Evolutionary conservation across 257 asterid genomes (phyloP).

Genomic region (Solanum peruvianum): DNA sequence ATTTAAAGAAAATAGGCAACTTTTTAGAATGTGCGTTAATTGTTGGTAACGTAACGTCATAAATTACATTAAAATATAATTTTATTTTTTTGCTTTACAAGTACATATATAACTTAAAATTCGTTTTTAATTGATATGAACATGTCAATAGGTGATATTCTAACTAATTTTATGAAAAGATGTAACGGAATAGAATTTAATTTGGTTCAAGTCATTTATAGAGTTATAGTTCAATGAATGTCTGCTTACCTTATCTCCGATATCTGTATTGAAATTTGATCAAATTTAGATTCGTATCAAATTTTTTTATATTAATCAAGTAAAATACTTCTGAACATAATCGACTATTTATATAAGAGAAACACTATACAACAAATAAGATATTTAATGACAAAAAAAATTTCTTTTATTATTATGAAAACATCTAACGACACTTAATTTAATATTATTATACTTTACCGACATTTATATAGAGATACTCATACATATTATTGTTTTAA

Average conservation of each 20-base stretch:
- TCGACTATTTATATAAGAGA: too few species aligned
- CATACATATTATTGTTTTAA: background rate
- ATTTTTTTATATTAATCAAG: too few species aligned
- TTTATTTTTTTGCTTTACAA: background rate
- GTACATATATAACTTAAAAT: background rate
- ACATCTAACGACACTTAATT: too few species aligned
- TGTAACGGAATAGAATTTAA: background rate
- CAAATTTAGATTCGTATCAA: too few species aligned
- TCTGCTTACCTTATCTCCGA: background rate
- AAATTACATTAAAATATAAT: background rate
- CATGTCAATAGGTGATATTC: background rate
- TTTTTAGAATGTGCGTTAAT: background rate
- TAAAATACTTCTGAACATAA: too few species aligned
- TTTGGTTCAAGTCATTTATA: background rate
- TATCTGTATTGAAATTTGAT: too few species aligned
- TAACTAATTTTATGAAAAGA: background rate
- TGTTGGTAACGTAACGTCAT: background rate
- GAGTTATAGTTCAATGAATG: background rate
- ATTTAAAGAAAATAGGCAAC: background rate
- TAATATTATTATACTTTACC: background rate
- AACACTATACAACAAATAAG: too few species aligned
- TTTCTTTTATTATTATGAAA: too few species aligned
- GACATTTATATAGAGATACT: background rate
- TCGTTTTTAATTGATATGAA: background rate
- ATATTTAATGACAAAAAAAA: rapidly evolving